Evolutionary conservation across 495 filamentous ascomycete genomes (phyloP), one percentile per base, ranked within the genome.

Genomic region (Penicillium odoratum): DNA sequence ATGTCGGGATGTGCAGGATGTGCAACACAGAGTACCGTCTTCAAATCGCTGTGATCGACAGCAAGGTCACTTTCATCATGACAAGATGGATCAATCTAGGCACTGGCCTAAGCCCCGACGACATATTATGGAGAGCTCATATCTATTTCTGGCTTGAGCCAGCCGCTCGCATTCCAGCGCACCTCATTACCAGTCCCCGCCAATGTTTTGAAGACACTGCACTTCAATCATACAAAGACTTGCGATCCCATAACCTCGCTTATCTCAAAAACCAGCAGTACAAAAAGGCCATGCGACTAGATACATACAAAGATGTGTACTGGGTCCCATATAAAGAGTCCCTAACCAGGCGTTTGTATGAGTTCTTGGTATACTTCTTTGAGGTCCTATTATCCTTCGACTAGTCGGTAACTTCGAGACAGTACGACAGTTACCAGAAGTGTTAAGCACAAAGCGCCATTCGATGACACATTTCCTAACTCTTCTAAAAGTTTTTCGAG

Each of bases 21-120:
- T 46, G 44, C 26, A 46, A 28, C 11, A 25, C 44, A 25, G 11
- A 25, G n/a, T 46, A 7, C 9, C 8, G 15, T 44, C 15, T 44
- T 44, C 7, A 44, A 6, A 21, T 44, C 6, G 13, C 15, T 6
- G 7, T 16, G 42, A n/a, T 44, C 42, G 42, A 44, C 42, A 2
- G 15, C 18, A 44, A n/a, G 18, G 15, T 44, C 11, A 38, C 51
- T 44, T 16, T 53, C 0, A 4, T 44, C 9, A 44, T 53, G 4
- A 53, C 36, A 8, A 42, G 25, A 6, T 53, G 51, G 40, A 18
- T 53, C 3, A 42, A 53, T 30, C 38, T 53, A 5, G 36, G 51
- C 40, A 0, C 21, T 31, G 36, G 51, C 0, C n/a, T 45, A 5
- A 45, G 0, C 4, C 38, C 51, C 4, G 25, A 45, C 6, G 51